A percentile compares a stretch with the other conserved stretches of the same genome.
Conservation (phyloP, 2,329 filamentous ascomycete genomes). For the Curvularia spicifera region DNA sequence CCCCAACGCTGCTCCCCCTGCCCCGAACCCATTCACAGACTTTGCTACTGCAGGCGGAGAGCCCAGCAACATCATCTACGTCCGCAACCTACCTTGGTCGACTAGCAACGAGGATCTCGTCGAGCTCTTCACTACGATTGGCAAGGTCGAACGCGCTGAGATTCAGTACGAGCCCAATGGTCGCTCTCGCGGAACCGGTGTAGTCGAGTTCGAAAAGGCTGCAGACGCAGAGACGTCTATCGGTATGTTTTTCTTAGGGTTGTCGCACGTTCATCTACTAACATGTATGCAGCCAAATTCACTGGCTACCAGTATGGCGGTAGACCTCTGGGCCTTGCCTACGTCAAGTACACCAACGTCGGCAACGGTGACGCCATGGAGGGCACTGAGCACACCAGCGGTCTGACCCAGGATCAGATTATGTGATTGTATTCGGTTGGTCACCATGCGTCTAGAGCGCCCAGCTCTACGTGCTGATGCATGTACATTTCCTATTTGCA, state of each 20-base stretch:
- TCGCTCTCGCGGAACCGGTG: slow-evolving; percentile 90
- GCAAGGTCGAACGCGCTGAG: slow-evolving; percentile 97
- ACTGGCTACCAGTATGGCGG: slow-evolving; percentile 97
- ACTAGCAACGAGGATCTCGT: slow-evolving; percentile 98
- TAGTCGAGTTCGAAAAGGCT: slow-evolving; percentile 87
- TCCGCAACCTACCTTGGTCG: slow-evolving; percentile 98
- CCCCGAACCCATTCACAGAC: slow-evolving; percentile 93
- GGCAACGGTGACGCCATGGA: slow-evolving; percentile 75
- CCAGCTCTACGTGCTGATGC: slow-evolving; percentile 13
- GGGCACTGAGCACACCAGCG: slow-evolving; percentile 70
- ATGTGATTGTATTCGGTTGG: slow-evolving; percentile 65
- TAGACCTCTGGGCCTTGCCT: slow-evolving; percentile 89
- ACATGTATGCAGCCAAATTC: slow-evolving; percentile 73
- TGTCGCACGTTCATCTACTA: slow-evolving; percentile 22
- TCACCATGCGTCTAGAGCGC: slow-evolving; percentile 10
- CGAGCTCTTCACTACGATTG: slow-evolving; percentile 96
- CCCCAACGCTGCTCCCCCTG: slow-evolving; percentile 58
- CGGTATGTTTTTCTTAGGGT: slow-evolving; percentile 52
- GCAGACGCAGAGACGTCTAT: slow-evolving; percentile 93
- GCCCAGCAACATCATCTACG: slow-evolving; percentile 83
- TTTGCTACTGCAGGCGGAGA: slow-evolving; percentile 87
- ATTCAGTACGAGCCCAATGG: slow-evolving; percentile 98
- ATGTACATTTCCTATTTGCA: slow-evolving; percentile 11
- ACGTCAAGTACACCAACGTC: slow-evolving; percentile 87
- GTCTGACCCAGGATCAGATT: slow-evolving; percentile 96